Evolutionary conservation across 208 protist species (phyloP).

Genomic region (Leishmania martiniquensis): DNA sequence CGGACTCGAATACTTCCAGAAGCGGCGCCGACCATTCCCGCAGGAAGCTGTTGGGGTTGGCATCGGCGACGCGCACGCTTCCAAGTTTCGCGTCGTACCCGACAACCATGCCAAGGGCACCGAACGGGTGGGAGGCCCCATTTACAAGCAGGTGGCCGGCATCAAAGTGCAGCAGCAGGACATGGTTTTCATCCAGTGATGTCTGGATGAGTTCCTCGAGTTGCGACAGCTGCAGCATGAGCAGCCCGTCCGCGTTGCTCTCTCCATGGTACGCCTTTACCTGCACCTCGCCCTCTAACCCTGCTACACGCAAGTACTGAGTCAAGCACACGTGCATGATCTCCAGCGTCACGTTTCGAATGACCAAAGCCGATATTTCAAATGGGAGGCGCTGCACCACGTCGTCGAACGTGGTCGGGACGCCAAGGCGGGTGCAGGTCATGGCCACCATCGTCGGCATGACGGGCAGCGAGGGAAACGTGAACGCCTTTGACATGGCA

Average conservation of each 20-base stretch:
- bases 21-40: slow-evolving; percentile 76
- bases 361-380: slow-evolving; percentile 75
- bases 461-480: slow-evolving; percentile 69
- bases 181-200: slow-evolving; percentile 30
- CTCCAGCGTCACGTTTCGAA: slow-evolving; percentile 80
- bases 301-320: slow-evolving; percentile 55
- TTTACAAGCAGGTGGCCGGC: slow-evolving; percentile 56
- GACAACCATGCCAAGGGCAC: slow-evolving; percentile 70
- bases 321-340: slow-evolving; percentile 70
- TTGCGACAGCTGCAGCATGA: slow-evolving; percentile 40
- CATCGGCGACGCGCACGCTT: slow-evolving; percentile 67
- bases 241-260: slow-evolving; percentile 27
- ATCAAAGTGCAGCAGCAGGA: slow-evolving; percentile 71
- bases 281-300: slow-evolving; percentile 39
- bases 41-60: slow-evolving; percentile 79
- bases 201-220: slow-evolving; percentile 60
- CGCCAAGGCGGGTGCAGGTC: slow-evolving; percentile 61
- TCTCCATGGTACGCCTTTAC: slow-evolving; percentile 71
- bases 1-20: slow-evolving; percentile 54
- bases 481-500: slow-evolving; percentile 43
- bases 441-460: slow-evolving; percentile 85
- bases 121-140: slow-evolving; percentile 73
- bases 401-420: slow-evolving; percentile 75
- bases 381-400: slow-evolving; percentile 76
- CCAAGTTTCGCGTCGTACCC: slow-evolving; percentile 53